phyloP scores from a whole-genome alignment of 2,329 filamentous ascomycete genomes.

The Rhynchosporium graminicola region DNA sequence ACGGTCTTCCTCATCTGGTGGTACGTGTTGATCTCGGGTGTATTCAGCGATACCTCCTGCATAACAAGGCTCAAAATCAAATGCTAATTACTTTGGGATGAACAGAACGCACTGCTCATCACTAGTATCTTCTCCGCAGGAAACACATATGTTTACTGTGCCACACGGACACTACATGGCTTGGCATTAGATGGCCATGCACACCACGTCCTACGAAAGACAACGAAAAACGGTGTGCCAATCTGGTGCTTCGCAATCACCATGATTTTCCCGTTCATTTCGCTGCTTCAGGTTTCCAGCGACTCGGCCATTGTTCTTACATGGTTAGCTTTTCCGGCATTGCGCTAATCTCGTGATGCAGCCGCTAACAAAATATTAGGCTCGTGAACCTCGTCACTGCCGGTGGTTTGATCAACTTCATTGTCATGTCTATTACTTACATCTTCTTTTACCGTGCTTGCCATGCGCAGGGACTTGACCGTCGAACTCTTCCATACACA shows the following conservation, averaged over 20 bases:
- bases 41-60: not conserved
- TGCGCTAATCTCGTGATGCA: too few species aligned
- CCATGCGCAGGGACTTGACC: slow-evolving; percentile 64
- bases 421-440: slow-evolving; percentile 67
- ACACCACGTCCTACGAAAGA: slow-evolving; percentile 53
- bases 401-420: slow-evolving; percentile 71
- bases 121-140: slow-evolving; percentile 65
- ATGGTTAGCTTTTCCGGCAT: slow-evolving; percentile 27
- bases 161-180: slow-evolving; percentile 68
- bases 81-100: not conserved
- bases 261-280: slow-evolving; percentile 68
- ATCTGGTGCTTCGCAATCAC: slow-evolving; percentile 64
- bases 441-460: slow-evolving; percentile 69
- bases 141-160: slow-evolving; percentile 63
- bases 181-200: slow-evolving; percentile 66
- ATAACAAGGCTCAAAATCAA: not conserved
- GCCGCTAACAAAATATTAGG: slow-evolving; percentile 15
- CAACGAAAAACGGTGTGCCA: slow-evolving; percentile 57
- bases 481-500: slow-evolving; percentile 62
- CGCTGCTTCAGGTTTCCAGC: slow-evolving; percentile 66
- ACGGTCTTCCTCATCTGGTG: slow-evolving; percentile 63
- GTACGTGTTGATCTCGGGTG: not conserved
- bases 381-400: slow-evolving; percentile 60
- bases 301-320: slow-evolving; percentile 42
- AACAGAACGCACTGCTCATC: slow-evolving; percentile 61